phyloP scores from a whole-genome alignment of 2,329 filamentous ascomycete genomes.

The Erysiphe neolycopersici region DNA sequence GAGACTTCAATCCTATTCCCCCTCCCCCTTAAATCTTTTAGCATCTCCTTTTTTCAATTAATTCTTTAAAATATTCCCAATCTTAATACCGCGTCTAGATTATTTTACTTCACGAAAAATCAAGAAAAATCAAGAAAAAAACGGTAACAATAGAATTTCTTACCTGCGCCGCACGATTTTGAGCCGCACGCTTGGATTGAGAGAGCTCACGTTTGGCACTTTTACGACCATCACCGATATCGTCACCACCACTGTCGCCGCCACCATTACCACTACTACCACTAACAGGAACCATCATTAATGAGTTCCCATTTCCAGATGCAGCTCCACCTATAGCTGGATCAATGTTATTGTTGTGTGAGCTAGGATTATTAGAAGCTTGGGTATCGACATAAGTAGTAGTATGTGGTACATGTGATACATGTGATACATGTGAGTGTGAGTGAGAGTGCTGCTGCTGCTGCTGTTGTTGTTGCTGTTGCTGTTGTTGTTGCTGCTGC shows the following conservation, averaged over 20 bases:
- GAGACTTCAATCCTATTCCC: conserved; percentile 3
- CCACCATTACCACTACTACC: conserved; percentile 3
- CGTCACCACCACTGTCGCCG: conserved; percentile 12
- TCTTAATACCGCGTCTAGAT: conserved; percentile 1
- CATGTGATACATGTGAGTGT: conserved; percentile 5
- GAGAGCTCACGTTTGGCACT: conserved; percentile 69
- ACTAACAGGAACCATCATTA: conserved; percentile 8
- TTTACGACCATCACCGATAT: conserved; percentile 31
- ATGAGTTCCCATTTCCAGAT: conserved; percentile 3
- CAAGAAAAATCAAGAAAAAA: neutral
- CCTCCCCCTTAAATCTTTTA: neutral
- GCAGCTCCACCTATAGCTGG: conserved; percentile 12
- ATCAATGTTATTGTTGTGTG: conserved; percentile 14
- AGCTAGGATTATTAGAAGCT: conserved; percentile 11
- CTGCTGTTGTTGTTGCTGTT: no score
- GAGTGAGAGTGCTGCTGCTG: no score
- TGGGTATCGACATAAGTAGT: conserved; percentile 9
- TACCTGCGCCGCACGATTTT: conserved; percentile 93
- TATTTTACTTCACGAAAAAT: neutral
- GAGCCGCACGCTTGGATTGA: conserved; percentile 83
- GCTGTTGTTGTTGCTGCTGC: no score
- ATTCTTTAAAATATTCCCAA: neutral
- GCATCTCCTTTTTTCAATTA: no score
- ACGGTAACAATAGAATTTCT: conserved; percentile 11
- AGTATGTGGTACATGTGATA: conserved; percentile 10